Percentiles rank a stretch among this genome's conserved stretches.
Conservation (phyloP, 352 stramenopile genomes). For the Peronosclerospora sorghi region DNA sequence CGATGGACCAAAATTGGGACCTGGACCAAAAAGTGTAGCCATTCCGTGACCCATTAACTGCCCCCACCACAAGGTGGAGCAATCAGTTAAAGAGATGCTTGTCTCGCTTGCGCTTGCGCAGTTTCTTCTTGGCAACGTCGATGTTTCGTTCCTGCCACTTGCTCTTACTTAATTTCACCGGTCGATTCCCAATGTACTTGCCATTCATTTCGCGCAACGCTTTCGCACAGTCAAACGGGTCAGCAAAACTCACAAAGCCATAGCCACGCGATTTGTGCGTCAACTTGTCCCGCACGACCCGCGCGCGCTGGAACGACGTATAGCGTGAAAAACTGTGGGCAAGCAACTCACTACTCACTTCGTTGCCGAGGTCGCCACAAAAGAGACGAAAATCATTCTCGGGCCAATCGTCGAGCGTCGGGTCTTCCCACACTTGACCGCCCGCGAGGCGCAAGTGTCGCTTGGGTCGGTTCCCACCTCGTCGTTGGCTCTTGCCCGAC, state of each 20-base stretch:
- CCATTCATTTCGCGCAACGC: conserved; percentile 94
- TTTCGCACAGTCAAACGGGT: conserved; percentile 90
- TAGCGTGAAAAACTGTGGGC: conserved; percentile 67
- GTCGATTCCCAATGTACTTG: conserved; percentile 91
- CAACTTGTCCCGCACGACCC: conserved; percentile 74
- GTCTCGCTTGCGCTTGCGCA: conserved; percentile 69
- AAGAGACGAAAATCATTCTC: conserved; percentile 96
- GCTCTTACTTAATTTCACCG: conserved; percentile 91
- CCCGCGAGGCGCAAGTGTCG: conserved; percentile 53
- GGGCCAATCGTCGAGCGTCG: conserved; percentile 89
- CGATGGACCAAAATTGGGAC: no score
- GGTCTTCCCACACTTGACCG: conserved; percentile 88
- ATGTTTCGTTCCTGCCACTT: conserved; percentile 93
- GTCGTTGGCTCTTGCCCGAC: neutral
- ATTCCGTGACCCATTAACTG: no score
- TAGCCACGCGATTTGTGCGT: conserved; percentile 89
- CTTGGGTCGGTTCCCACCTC: conserved; percentile 25
- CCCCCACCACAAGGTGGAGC: no score
- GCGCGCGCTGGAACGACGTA: conserved; percentile 65
- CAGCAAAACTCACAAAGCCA: conserved; percentile 91
- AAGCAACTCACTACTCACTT: conserved; percentile 85
- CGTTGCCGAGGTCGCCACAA: conserved; percentile 90
- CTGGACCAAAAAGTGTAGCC: neutral
- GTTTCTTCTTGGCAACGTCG: conserved; percentile 84
- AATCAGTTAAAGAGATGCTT: conserved; percentile 65